Evolutionary conservation across 2,329 filamentous ascomycete genomes (phyloP).

Genomic region (Trichoderma atroviride): DNA sequence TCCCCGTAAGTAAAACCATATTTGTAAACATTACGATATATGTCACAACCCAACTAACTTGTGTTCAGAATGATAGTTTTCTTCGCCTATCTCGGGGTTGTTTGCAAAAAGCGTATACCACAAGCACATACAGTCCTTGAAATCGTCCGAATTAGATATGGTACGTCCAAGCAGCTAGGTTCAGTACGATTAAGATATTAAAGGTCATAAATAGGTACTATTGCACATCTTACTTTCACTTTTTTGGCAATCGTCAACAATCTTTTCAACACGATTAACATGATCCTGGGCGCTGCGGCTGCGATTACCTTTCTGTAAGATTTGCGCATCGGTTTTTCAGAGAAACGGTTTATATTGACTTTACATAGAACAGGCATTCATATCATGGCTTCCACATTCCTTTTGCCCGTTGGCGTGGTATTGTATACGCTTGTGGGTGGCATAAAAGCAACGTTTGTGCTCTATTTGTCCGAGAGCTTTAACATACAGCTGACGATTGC

Average conservation of each 20-base stretch:
- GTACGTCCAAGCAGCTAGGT: not conserved
- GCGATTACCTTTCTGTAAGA: slow-evolving; percentile 15
- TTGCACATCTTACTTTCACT: slow-evolving; percentile 10
- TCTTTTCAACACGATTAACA: slow-evolving; percentile 17
- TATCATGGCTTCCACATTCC: slow-evolving; percentile 13
- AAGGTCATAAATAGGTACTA: not conserved
- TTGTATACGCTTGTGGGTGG: slow-evolving; percentile 9
- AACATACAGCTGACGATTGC: not conserved
- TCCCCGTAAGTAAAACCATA: not conserved
- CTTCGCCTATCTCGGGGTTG: slow-evolving; percentile 13
- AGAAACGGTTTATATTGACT: not conserved
- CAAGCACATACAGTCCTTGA: slow-evolving; percentile 17
- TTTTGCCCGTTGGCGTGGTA: slow-evolving; percentile 1
- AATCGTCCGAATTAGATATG: slow-evolving; percentile 18
- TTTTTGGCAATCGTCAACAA: slow-evolving; percentile 20
- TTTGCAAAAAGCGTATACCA: slow-evolving; percentile 18
- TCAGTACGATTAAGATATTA: not conserved
- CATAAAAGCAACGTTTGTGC: slow-evolving; percentile 15
- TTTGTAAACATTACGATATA: not conserved
- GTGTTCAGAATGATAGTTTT: slow-evolving; percentile 11
- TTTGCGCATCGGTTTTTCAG: rapidly evolving
- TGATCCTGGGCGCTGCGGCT: slow-evolving; percentile 16
- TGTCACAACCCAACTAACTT: not conserved
- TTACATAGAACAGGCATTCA: not conserved
- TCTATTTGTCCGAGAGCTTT: rapidly evolving